Evolutionary conservation across 2,329 filamentous ascomycete genomes (phyloP), one percentile per base, ranked within the genome.

Genomic region (Ceratocystis colombiana): DNA sequence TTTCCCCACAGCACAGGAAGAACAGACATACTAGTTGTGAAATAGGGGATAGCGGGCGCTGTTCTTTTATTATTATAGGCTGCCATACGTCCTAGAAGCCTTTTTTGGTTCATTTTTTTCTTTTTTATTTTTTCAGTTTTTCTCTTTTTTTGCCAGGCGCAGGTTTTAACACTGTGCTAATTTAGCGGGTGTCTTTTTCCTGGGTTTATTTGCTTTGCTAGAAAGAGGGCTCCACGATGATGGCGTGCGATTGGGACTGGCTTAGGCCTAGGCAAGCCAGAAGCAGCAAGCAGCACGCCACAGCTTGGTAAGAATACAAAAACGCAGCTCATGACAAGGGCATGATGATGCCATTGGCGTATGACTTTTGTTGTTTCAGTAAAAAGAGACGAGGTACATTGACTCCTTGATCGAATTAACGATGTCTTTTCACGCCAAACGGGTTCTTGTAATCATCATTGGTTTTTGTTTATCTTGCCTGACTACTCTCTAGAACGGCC

Each of bases 171-270:
- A 8, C 28, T 1, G 55, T 22, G 28, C 55, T 59, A 59, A 59
- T 59, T 37, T 59, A 59, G 55, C 55, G 28, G 55, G 55, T 37
- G 55, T 59, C 12, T 33, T 57, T 57, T 57, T 57, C 22, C 17
- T 50, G 7, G 7, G 22, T 46, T 50, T 22, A 7, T 50, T 50
- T 50, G 53, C 7, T 30, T 33, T 25, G 22, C 22, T 33, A 25
- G 6, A 57, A n/a, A 53, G 22, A 25, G 37, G 37, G 37, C 37
- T 3, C 55, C 55, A 59, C 55, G 55, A 59, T 37, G 55, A 59
- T 59, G 55, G 55, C 55, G 55, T 59, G 55, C 55, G 55, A 59
- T 37, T 37, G 17, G 55, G 55, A 59, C 37, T 59, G 55, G 55
- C 30, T 59, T 7, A 59, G 5, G 15, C n/a, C 17, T 22, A 37